Conservation (phyloP, 129 eudicot genomes). For the Flaveria brownii region DNA sequence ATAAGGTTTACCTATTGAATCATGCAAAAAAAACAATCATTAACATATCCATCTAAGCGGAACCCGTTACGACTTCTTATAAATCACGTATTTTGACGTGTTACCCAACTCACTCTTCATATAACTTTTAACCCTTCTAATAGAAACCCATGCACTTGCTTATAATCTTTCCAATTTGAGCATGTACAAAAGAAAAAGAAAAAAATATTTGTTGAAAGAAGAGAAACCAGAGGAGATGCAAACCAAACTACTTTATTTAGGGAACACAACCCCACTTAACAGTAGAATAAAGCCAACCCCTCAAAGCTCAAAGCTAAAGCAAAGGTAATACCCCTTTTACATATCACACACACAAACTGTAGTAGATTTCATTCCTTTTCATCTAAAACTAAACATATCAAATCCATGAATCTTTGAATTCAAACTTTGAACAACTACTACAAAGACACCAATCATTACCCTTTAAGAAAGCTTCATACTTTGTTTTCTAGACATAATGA, state of each 20-base stretch:
- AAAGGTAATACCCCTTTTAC: constrained; percentile 35
- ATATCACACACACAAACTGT: constrained; percentile 30
- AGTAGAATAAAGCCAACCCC: constrained; percentile 39
- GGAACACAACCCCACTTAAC: constrained; percentile 40
- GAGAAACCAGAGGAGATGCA: constrained; percentile 26
- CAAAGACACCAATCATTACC: constrained; percentile 29
- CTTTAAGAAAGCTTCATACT: constrained; percentile 32
- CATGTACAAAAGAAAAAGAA: constrained; percentile 19
- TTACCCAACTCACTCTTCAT: not conserved
- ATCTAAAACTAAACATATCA: constrained; percentile 33
- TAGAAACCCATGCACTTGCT: not conserved
- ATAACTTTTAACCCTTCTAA: not conserved
- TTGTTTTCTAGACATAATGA: constrained; percentile 11
- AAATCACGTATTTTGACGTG: no score
- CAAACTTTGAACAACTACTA: constrained; percentile 39
- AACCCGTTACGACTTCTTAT: no score
- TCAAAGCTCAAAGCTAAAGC: constrained; percentile 48
- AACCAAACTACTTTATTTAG: constrained; percentile 42
- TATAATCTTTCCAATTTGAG: constrained; percentile 9
- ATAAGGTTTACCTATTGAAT: no score
- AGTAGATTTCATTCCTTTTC: constrained; percentile 42
- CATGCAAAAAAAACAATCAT: no score
- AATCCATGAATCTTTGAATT: constrained; percentile 39
- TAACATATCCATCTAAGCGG: no score
- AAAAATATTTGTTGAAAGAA: constrained; percentile 24